Conservation (phyloP, 1,139 yeast genomes). For the Nakaseomyces sp. region DNA sequence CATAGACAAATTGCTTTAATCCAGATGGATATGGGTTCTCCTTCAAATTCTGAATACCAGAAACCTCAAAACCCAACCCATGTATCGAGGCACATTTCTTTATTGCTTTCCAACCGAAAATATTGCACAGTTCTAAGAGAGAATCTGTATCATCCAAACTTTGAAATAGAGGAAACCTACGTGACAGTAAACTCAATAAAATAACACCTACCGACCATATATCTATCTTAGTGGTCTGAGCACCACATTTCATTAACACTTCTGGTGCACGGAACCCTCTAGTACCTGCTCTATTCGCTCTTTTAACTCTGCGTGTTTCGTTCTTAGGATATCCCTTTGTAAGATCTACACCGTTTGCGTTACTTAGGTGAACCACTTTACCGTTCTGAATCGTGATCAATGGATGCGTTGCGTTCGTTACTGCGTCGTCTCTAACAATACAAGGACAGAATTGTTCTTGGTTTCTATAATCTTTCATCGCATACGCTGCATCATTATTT, state of each 20-base stretch:
- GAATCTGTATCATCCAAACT: conserved; percentile 93
- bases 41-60: conserved; percentile 27
- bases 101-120: conserved; percentile 73
- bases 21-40: conserved; percentile 26
- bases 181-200: conserved; percentile 57
- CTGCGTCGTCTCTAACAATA: conserved; percentile 14
- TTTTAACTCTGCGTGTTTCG: conserved; percentile 75
- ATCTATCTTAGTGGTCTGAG: conserved; percentile 75
- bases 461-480: conserved; percentile 26
- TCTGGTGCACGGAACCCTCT: conserved; percentile 96
- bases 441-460: conserved; percentile 31
- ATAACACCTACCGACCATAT: conserved; percentile 92
- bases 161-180: conserved; percentile 79
- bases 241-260: conserved; percentile 77
- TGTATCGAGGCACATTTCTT: conserved; percentile 73
- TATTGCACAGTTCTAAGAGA: conserved; percentile 68
- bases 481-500: conserved; percentile 15
- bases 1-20: conserved; percentile 26
- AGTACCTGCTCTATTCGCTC: conserved; percentile 97
- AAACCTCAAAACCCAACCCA: conserved; percentile 80
- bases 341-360: conserved; percentile 27
- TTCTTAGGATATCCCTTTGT: conserved; percentile 69
- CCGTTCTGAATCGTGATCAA: conserved; percentile 29
- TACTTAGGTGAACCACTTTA: conserved; percentile 23
- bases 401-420: conserved; percentile 11